These are phyloP conservation scores for Entomortierella lignicola DNA, from an alignment of 192 early-diverging fungal genomes.

Conservation along the genomic window DNA sequence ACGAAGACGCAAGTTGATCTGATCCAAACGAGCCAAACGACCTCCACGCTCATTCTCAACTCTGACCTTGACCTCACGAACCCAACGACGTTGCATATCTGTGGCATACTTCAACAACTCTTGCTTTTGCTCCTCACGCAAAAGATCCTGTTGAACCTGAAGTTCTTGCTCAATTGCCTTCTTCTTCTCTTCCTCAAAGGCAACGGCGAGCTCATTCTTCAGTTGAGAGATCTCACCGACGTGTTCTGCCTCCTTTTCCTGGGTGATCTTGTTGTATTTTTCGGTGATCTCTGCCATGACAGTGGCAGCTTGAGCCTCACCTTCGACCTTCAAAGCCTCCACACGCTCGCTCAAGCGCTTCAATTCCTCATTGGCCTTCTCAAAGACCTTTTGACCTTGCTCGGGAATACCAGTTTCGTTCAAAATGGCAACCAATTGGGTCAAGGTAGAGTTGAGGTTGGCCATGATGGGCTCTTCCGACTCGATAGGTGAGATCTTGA, in stretches of 20 bases:
- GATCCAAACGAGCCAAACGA: constrained; percentile 86
- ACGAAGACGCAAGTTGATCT: constrained; percentile 81
- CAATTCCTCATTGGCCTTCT: constrained; percentile 66
- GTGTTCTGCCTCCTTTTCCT: constrained; percentile 59
- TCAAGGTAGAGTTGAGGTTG: constrained; percentile 41
- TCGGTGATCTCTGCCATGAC: constrained; percentile 52
- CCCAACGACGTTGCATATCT: constrained; percentile 82
- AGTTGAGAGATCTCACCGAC: constrained; percentile 71
- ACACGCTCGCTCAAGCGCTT: constrained; percentile 61
- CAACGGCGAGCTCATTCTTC: constrained; percentile 62
- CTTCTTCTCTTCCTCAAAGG: constrained; percentile 57
- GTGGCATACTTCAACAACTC: constrained; percentile 75
- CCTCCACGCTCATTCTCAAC: constrained; percentile 93
- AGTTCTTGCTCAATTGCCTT: constrained; percentile 53
- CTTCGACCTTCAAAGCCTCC: constrained; percentile 57
- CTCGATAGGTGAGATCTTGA: constrained; percentile 43
- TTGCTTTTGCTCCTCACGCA: constrained; percentile 62
- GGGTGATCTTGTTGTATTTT: constrained; percentile 59
- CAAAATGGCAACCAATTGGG: constrained; percentile 44
- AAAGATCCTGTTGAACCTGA: constrained; percentile 55
- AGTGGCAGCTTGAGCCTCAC: constrained; percentile 42
- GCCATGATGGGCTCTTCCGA: constrained; percentile 53
- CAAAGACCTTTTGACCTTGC: constrained; percentile 68
- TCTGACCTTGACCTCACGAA: constrained; percentile 77
- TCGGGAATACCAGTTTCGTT: constrained; percentile 56